Base-by-base conservation (phyloP, 805 yeast genomes). In the Monosporozyma aquatica region DNA sequence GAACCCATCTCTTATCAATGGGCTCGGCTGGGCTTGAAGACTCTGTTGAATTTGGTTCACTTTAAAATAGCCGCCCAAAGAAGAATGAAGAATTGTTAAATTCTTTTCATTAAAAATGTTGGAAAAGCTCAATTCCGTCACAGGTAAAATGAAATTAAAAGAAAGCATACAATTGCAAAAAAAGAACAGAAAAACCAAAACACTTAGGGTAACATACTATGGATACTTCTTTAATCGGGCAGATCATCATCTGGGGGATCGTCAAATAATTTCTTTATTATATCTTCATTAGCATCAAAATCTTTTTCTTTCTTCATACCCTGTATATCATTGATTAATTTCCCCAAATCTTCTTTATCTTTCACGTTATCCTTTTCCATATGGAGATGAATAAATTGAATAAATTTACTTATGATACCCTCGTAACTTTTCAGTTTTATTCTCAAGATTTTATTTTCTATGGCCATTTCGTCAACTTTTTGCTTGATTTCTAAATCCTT, bases 401-500 rank as follows among this genome's bases (percentile, higher is more conserved):
- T 50, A 28, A 53, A 41, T 38, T 54, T 53, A 10, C 25, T 33
- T 10, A 56, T 43, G 25, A 51, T 48, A 10, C 44, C 48, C 41
- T 64, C 66, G 45, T 64, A 59, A 13, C 48, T 47, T 6, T 46
- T 45, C n/a, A 68, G 56, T 46, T 65, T 66, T 8, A 46, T 47
- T 13, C 52, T 55, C 30, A 72, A 53, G 0, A 48, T 51, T 2
- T 51, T 53, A 40, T 75, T 68, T 45, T 76, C 74, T 14, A 47
- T 50, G 42, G 69, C 66, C 36, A 70, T 66, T 40, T 66, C 68
- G 32, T 66, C 71, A 20, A 77, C 70, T 48, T 75, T 78, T 45
- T 69, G 72, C 53, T 76, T 78, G 43, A 81, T 59, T 55, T 77
- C 75, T 43, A 71, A 70, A 50, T 80, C 87, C 2, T 80, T 76